phyloP scores from a whole-genome alignment of 495 filamentous ascomycete genomes.

The Hamigera avellanea region DNA sequence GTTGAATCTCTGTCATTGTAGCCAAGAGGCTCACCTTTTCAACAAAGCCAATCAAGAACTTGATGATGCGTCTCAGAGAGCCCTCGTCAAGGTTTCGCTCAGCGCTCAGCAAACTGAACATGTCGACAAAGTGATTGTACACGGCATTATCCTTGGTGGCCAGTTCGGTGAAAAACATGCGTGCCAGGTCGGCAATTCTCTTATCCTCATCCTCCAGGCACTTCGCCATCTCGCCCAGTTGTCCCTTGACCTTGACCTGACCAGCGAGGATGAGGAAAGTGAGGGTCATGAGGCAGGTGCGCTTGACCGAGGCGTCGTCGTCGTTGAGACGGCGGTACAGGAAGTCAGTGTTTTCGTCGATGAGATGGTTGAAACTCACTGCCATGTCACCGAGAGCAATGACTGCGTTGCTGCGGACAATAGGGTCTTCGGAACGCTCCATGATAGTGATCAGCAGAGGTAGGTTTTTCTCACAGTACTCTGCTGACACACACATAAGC shows the following conservation, averaged over 20 bases:
- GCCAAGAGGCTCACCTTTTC: conserved; percentile 65
- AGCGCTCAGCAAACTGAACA: conserved; percentile 87
- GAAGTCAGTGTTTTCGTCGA: conserved; percentile 98
- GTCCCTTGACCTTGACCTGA: conserved; percentile 99
- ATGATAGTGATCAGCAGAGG: conserved; percentile 95
- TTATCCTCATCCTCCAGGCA: conserved; percentile 93
- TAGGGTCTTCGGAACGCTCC: conserved; percentile 81
- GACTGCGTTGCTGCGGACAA: conserved; percentile 87
- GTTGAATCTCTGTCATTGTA: neutral
- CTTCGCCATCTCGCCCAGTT: conserved; percentile 98
- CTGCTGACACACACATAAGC: conserved; percentile 90
- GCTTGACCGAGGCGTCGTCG: conserved; percentile 77
- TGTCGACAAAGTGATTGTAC: conserved; percentile 99
- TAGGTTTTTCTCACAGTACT: conserved; percentile 91
- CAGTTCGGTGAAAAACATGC: conserved; percentile 98
- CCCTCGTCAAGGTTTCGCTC: conserved; percentile 75
- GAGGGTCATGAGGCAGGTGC: conserved; percentile 96
- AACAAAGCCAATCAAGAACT: conserved; percentile 88
- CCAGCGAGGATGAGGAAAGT: conserved; percentile 96
- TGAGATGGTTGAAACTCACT: conserved; percentile 97
- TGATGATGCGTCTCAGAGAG: conserved; percentile 69
- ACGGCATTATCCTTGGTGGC: conserved; percentile 97
- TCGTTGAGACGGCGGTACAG: conserved; percentile 89
- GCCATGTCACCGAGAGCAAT: conserved; percentile 98
- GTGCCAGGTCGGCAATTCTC: conserved; percentile 79